Percentiles rank a stretch among this genome's conserved stretches.
Conservation (phyloP, 345 rosid genomes). For the Laguncularia racemosa region DNA sequence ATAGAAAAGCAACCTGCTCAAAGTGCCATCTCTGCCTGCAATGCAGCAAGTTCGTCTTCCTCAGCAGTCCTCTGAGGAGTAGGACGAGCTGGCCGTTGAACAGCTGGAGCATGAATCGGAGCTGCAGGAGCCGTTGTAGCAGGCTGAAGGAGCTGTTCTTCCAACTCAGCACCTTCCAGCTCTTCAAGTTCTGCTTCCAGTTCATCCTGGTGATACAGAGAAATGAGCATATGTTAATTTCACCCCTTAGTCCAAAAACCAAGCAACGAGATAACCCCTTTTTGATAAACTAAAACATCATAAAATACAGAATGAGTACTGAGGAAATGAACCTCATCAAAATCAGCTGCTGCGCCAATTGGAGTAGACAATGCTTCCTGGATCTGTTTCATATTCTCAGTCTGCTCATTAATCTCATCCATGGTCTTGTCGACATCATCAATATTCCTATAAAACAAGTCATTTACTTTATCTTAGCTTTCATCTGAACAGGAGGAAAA, state of each 20-base stretch:
- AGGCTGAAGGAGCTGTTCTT: slow-evolving; percentile 90
- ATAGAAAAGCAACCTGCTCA: slow-evolving; percentile 25
- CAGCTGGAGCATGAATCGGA: slow-evolving; percentile 60
- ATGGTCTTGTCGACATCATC: slow-evolving; percentile 94
- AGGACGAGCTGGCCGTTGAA: slow-evolving; percentile 59
- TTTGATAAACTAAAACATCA: not conserved
- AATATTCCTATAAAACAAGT: slow-evolving; percentile 50
- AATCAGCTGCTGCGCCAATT: slow-evolving; percentile 36
- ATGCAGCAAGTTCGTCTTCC: slow-evolving; percentile 95
- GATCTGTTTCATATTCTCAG: slow-evolving; percentile 23
- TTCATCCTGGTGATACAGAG: slow-evolving; percentile 54
- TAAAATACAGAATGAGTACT: not conserved
- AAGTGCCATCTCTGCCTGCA: slow-evolving; percentile 98
- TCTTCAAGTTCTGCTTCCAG: slow-evolving; percentile 92
- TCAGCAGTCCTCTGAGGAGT: slow-evolving; percentile 63
- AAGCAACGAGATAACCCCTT: no score
- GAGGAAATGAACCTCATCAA: slow-evolving; percentile 13
- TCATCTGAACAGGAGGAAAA: not conserved
- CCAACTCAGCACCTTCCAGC: slow-evolving; percentile 89
- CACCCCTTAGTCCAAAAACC: no score
- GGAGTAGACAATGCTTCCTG: slow-evolving; percentile 88
- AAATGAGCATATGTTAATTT: not conserved
- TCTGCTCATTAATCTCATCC: slow-evolving; percentile 52
- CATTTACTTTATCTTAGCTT: no score
- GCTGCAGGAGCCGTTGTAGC: slow-evolving; percentile 75